Evolutionary conservation across 345 rosid genomes (phyloP), one percentile per base, ranked within the genome.

Genomic region (Erodium maritimum): DNA sequence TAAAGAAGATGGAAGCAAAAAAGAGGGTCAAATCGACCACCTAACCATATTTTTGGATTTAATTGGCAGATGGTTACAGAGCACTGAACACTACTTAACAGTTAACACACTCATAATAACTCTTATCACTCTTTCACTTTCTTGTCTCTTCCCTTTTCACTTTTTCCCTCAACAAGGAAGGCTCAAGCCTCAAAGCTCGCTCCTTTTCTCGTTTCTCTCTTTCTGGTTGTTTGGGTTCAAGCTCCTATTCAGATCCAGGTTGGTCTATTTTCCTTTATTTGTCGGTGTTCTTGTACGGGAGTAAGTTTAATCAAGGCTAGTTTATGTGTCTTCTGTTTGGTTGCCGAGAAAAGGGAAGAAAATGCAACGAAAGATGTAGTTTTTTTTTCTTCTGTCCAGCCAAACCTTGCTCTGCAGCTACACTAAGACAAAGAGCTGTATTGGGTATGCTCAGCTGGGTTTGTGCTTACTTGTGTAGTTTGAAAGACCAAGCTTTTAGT

Each of bases 291-390:
- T 6, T 29, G 5, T 11, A 25, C 33, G 7, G 33, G 33, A 11
- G 46, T 12, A 11, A 37, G 46, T 37, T 37, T 20, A 57, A 51
- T 62, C 55, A 24, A 54, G 25, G 34, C 57, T 65, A 42, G 17
- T 57, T 65, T 42, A 5, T 21, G 51, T 42, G 59, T 63, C 65
- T 56, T 63, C 63, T 56, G 50, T 57, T 71, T 64, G 61, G 51
- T 21, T 69, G 56, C 62, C 71, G 21, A 53, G 21, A n/a, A 37
- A 69, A 9, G 59, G 5, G 22, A 56, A 19, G 45, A 62, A 52
- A 25, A 50, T 18, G 29, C 48, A 42, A 42, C 3, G 48, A 16
- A 42, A 42, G 12, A 42, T 42, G 48, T 42, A 10, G 17, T 42
- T 42, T 42, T 42, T 7, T 42, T 42, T 29, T 29, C 3, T 29